These are phyloP conservation scores for Suillus ampliporus DNA, from an alignment of 768 basidiomycete genomes.

Conservation along the genomic window DNA sequence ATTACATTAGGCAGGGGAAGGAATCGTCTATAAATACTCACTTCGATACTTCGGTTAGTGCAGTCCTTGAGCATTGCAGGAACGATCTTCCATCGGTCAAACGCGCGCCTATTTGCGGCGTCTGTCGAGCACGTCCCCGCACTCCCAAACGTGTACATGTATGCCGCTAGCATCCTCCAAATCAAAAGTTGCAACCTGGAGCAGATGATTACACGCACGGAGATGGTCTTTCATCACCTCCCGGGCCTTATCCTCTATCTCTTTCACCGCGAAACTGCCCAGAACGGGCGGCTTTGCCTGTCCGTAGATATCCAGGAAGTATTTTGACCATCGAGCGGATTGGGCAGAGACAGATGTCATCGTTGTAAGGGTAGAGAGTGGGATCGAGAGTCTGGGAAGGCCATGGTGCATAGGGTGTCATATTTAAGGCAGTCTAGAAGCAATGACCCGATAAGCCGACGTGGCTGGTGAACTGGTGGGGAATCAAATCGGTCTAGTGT, in stretches of 20 bases:
- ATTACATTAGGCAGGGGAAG: not conserved
- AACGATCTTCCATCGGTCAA: slow-evolving; percentile 73
- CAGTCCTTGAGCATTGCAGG: slow-evolving; percentile 78
- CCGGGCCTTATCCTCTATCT: slow-evolving; percentile 70
- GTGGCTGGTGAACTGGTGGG: slow-evolving; percentile 40
- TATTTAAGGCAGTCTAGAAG: not conserved
- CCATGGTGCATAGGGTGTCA: too few species aligned
- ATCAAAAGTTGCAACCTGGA: slow-evolving; percentile 1
- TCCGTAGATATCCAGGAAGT: slow-evolving; percentile 27
- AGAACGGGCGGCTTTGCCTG: slow-evolving; percentile 35
- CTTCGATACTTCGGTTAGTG: slow-evolving; percentile 63
- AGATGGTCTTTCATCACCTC: slow-evolving; percentile 63
- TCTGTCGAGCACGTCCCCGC: slow-evolving; percentile 77
- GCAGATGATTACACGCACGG: slow-evolving; percentile 42
- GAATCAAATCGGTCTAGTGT: too few species aligned
- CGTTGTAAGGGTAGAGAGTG: not conserved
- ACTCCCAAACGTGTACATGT: slow-evolving; percentile 77
- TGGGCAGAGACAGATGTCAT: slow-evolving; percentile 28
- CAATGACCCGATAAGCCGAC: not conserved
- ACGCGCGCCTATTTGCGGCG: slow-evolving; percentile 64
- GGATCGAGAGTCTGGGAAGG: slow-evolving; percentile 5
- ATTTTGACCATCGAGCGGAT: slow-evolving; percentile 34
- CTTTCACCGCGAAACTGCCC: slow-evolving; percentile 64
- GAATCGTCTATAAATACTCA: slow-evolving; percentile 32
- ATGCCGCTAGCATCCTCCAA: slow-evolving; percentile 53